phyloP scores from a whole-genome alignment of 345 rosid species.

The Eucalyptus cloeziana region DNA sequence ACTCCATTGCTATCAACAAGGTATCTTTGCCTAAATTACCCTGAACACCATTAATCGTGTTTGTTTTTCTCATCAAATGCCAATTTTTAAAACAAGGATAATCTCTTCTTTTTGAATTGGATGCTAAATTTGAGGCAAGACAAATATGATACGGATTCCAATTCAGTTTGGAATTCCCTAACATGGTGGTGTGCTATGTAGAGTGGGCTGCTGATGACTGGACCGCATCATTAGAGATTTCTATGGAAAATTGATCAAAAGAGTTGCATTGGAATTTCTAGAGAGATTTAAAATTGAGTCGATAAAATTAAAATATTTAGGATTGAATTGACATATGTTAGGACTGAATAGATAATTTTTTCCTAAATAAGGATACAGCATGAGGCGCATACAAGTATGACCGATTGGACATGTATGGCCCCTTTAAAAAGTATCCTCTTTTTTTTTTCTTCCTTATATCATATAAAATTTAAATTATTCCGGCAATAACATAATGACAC shows the following conservation, averaged over 20 bases:
- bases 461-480: neutral
- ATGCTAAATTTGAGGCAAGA: neutral
- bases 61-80: neutral
- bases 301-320: neutral
- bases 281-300: neutral
- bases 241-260: neutral
- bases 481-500: neutral
- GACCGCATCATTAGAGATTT: neutral
- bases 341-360: accelerated
- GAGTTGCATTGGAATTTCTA: neutral
- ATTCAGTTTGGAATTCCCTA: neutral
- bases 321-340: neutral
- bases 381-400: neutral
- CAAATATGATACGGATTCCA: neutral
- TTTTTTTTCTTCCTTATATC: neutral
- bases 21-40: neutral
- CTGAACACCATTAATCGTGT: neutral
- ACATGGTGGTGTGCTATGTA: too few relatives aligned
- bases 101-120: neutral
- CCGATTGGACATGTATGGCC: neutral
- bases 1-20: neutral
- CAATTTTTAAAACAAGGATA: neutral
- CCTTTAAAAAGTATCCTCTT: neutral
- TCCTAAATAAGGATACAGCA: neutral
- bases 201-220: neutral